Evolutionary conservation across 2,329 filamentous ascomycete genomes (phyloP), one percentile per base, ranked within the genome.

Genomic region (Exutisphaerella laricina): DNA sequence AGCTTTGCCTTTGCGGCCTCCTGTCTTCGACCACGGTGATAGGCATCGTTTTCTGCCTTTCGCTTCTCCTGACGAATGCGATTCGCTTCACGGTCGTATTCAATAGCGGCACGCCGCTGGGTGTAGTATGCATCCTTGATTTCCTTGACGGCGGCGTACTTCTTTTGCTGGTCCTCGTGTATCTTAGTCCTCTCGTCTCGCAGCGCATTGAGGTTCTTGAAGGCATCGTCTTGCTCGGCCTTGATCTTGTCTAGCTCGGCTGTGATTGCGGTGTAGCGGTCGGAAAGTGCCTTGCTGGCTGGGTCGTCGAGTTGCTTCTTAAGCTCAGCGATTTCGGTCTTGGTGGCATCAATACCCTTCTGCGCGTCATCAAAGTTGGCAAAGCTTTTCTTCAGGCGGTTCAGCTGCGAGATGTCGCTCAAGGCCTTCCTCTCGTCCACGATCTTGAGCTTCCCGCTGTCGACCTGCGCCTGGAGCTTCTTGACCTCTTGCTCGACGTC

Each of bases 371-470:
- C 88, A 60, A 97, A 84, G 49, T 81, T 79, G 45, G 82, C 80
- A 65, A 98, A 96, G 68, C 80, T 84, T 80, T 96, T 97, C 71
- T 86, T 86, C 61, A 85, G 78, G 74, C 94, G 94, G 67, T 85
- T 83, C 55, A 97, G 72, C 64, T 72, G 83, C 36, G 84, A 85
- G 58, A 95, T 83, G 59, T 96, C 88, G 38, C 78, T 71, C 14
- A 97, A 75, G 6, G 87, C 82, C 78, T 96, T 97, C 76, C 88
- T 94, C 79, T 97, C 92, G 58, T 98, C 92, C 8, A 97, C 92
- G 39, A 98, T 74, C 71, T 89, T 94, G 84, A 98, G 89, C 65
- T 78, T 84, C 53, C 90, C 90, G 25, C 81, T 78, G 66, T 94
- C 86, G 57, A 97, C 88, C 65, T 90, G 79, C 68, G 83, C 83